Evolutionary conservation across 2,329 filamentous ascomycete genomes (phyloP).

Genomic region (Diaporthe longicolla): DNA sequence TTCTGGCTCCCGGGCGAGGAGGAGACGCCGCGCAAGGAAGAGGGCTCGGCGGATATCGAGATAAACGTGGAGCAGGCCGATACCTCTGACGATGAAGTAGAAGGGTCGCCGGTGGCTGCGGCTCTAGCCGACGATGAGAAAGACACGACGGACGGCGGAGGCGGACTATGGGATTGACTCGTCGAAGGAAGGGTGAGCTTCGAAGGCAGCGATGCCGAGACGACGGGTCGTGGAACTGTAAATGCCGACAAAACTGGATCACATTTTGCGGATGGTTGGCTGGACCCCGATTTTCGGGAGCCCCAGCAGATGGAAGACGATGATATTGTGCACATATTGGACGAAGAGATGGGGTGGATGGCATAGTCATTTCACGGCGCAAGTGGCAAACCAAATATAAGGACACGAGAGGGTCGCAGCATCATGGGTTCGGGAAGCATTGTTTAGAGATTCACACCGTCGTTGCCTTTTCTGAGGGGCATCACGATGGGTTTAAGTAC

Average conservation of each 20-base stretch:
- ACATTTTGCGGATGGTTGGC: not conserved
- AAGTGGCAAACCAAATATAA: conserved; percentile 25
- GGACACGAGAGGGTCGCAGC: not conserved
- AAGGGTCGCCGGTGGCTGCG: conserved; percentile 27
- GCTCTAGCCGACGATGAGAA: conserved; percentile 41
- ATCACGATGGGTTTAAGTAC: conserved; percentile 10
- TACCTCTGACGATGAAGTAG: conserved; percentile 7
- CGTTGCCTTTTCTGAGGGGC: conserved; percentile 17
- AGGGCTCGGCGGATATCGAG: conserved; percentile 13
- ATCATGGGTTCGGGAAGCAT: conserved; percentile 12
- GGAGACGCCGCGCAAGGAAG: conserved; percentile 3
- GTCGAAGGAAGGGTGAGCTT: conserved; percentile 41
- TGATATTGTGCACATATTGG: not conserved
- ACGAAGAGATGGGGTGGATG: conserved; percentile 36
- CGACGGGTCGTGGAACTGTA: conserved; percentile 31
- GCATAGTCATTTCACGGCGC: conserved; percentile 29
- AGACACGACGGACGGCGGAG: conserved; percentile 37
- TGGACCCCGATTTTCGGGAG: conserved; percentile 19
- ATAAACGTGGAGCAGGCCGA: conserved; percentile 15
- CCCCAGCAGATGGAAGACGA: not conserved
- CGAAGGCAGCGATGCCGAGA: conserved; percentile 36
- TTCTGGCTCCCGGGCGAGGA: conserved; percentile 12
- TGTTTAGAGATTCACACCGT: not conserved
- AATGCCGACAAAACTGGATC: not conserved
- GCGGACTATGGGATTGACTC: conserved; percentile 41